Evolutionary conservation across 2,329 filamentous ascomycete species (phyloP).

Genomic region (Penicillium sp.): DNA sequence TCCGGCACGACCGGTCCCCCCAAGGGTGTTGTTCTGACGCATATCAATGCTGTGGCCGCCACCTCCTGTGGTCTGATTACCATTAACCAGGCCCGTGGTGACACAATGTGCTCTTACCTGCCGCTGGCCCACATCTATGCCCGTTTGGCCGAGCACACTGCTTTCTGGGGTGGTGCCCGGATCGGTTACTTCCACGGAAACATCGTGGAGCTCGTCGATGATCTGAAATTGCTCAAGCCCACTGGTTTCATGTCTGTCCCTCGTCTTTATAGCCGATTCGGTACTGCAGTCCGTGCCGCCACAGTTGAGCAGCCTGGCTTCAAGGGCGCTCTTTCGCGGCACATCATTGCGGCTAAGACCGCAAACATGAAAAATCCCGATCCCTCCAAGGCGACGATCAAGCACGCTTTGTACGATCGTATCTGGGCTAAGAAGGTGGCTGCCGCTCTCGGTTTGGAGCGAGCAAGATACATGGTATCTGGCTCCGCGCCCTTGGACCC

Average conservation of each 20-base stretch:
- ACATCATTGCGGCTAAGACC: slow-evolving; percentile 76
- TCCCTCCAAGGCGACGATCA: slow-evolving; percentile 67
- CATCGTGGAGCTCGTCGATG: slow-evolving; percentile 79
- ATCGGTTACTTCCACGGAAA: slow-evolving; percentile 96
- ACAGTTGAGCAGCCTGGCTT: slow-evolving; percentile 78
- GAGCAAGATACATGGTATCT: slow-evolving; percentile 70
- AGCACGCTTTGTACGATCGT: slow-evolving; percentile 54
- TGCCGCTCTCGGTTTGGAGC: slow-evolving; percentile 77
- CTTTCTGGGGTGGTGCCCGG: slow-evolving; percentile 67
- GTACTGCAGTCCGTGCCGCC: slow-evolving; percentile 72
- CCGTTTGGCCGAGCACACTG: slow-evolving; percentile 74
- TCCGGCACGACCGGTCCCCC: slow-evolving; percentile 64
- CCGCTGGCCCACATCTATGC: slow-evolving; percentile 94
- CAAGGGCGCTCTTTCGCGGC: slow-evolving; percentile 75
- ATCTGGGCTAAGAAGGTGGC: slow-evolving; percentile 90
- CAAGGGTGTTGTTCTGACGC: slow-evolving; percentile 70
- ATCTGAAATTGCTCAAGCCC: slow-evolving; percentile 82
- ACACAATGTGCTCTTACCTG: slow-evolving; percentile 79
- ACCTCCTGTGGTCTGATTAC: slow-evolving; percentile 61
- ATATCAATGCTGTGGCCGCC: slow-evolving; percentile 75
- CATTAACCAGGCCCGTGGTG: slow-evolving; percentile 53
- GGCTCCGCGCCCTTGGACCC: slow-evolving; percentile 91
- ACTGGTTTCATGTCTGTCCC: slow-evolving; percentile 86
- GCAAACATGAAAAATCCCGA: slow-evolving; percentile 70
- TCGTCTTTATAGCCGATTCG: slow-evolving; percentile 87